A percentile compares a stretch with the other conserved stretches of the same genome.
These are phyloP conservation scores for Erigeron canadensis DNA, from an alignment of 129 eudicot genomes.

Conservation along the genomic window DNA sequence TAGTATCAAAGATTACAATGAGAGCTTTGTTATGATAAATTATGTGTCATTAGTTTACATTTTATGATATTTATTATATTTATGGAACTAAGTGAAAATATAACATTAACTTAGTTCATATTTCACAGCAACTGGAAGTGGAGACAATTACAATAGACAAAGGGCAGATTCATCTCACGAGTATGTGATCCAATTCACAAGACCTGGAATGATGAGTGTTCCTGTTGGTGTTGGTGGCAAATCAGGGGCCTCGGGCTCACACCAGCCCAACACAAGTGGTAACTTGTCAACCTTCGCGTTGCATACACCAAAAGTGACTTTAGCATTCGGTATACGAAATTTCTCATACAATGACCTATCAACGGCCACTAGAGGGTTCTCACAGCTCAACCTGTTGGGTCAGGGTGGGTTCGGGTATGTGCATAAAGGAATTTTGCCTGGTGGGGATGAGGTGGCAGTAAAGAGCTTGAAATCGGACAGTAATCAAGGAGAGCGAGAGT, in stretches of 20 bases:
- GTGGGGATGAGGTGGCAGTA: constrained; percentile 60
- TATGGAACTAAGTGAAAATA: too few relatives aligned
- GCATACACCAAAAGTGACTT: constrained; percentile 24
- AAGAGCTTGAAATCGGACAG: constrained; percentile 68
- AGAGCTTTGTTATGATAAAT: too few relatives aligned
- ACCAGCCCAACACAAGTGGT: constrained; percentile 18
- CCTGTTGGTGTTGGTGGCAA: constrained; percentile 38
- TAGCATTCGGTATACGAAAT: constrained; percentile 47
- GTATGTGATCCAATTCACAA: constrained; percentile 38
- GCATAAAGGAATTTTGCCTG: constrained; percentile 52
- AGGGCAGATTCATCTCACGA: constrained; percentile 23
- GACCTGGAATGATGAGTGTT: constrained; percentile 28
- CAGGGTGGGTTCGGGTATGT: constrained; percentile 73
- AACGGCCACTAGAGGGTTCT: constrained; percentile 51
- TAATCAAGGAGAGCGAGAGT: constrained; percentile 68
- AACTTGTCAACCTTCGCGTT: constrained; percentile 9
- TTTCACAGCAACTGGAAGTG: constrained; percentile 26
- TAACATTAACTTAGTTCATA: not conserved
- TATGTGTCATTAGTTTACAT: too few relatives aligned
- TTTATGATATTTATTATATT: too few relatives aligned
- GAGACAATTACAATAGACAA: constrained; percentile 27
- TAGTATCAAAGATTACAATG: too few relatives aligned
- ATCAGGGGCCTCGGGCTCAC: constrained; percentile 23
- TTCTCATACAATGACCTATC: constrained; percentile 54
- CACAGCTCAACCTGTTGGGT: constrained; percentile 47